Percentiles rank a stretch among this genome's conserved stretches.
These are phyloP conservation scores for Xylaria cubensis DNA, from an alignment of 495 filamentous ascomycete genomes.

Conservation along the genomic window DNA sequence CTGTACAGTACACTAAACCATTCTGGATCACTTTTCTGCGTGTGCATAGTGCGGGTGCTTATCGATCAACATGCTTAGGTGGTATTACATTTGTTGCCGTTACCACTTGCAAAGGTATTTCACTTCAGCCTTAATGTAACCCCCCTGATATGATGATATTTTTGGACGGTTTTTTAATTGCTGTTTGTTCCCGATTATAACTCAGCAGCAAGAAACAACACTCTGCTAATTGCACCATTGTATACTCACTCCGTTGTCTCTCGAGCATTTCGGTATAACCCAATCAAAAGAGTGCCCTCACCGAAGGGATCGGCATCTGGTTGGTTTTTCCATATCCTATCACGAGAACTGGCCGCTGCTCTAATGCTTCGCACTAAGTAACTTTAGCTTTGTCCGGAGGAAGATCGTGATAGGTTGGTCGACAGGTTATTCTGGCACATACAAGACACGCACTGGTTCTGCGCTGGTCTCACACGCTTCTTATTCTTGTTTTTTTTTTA, in stretches of 20 bases:
- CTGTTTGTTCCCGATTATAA: neutral
- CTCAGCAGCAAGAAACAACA: neutral
- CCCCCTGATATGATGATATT: constrained; percentile 19
- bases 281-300: constrained; percentile 11
- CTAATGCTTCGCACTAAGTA: constrained; percentile 6
- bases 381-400: neutral
- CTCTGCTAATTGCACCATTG: neutral
- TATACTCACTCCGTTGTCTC: neutral
- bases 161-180: constrained; percentile 15
- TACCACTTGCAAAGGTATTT: constrained; percentile 12
- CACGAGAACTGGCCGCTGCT: neutral
- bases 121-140: constrained; percentile 30
- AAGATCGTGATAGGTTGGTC: constrained; percentile 6
- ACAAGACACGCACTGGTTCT: neutral
- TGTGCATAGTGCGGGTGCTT: constrained; percentile 3
- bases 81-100: constrained; percentile 22
- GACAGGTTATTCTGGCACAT: neutral
- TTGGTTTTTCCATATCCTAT: neutral
- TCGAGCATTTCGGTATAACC: neutral
- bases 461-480: neutral
- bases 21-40: constrained; percentile 4
- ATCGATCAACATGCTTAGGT: constrained; percentile 18
- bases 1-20: neutral
- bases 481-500: neutral
- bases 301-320: constrained; percentile 15